Evolutionary conservation across 352 stramenopile genomes (phyloP), one percentile per base, ranked within the genome.

Genomic region (Globisporangium splendens): DNA sequence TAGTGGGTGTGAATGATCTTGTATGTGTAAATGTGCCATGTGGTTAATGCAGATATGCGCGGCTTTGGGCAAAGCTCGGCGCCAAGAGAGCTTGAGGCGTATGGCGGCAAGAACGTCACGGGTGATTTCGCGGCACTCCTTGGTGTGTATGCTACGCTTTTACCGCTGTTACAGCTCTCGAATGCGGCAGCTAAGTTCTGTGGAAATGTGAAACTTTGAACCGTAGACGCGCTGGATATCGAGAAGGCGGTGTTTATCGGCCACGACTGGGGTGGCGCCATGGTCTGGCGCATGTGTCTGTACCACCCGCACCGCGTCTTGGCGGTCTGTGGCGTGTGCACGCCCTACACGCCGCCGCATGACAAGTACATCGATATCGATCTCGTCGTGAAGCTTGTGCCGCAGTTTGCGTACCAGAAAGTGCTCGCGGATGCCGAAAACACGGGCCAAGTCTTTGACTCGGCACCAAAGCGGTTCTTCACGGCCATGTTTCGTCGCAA

Each of bases 261-360:
- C 42, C 82, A 91, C 58, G 79, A 91, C 54, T 91, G 82, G 82
- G 82, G 82, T 52, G 82, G 79, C 18, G 62, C 64, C 14, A 72
- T 81, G 56, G 77, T 86, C 35, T 92, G 76, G 75, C 77, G 72
- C 59, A 87, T 92, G 71, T 86, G 71, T 15, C 69, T 87, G 8
- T 88, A 84, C 65, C 73, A 89, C 51, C 75, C 79, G 14, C n/a
- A 73, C 18, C 79, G 82, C 7, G 76, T 89, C 31, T 41, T 83
- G 28, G 79, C 73, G 0, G 73, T 87, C 0, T 73, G 66, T 18
- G 71, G 77, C 17, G 59, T 93, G n/a, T 89, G 79, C 66, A 93
- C 83, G 28, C 79, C 83, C 15, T 90, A 87, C 65, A 77, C 63
- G 12, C 80, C 83, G 2, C 73, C 69, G n/a, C 43, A 58, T 13